phyloP scores from a whole-genome alignment of 176 grass and related monocot species.

The Alloteropsis semialata region DNA sequence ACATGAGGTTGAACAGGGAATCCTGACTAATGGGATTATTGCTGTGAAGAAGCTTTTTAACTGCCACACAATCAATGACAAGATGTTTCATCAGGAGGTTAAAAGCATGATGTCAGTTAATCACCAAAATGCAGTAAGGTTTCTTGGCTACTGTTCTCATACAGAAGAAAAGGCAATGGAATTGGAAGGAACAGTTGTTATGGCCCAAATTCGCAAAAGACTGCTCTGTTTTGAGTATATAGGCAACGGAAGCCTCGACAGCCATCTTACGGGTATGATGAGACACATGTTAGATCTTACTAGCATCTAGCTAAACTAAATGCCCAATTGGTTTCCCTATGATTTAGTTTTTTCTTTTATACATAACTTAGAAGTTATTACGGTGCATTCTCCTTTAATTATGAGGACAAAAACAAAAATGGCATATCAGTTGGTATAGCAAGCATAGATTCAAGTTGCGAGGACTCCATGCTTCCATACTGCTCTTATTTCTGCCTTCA shows the following conservation, averaged over 20 bases:
- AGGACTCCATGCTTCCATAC: too few relatives aligned
- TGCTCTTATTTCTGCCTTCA: not conserved
- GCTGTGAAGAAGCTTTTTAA: slow-evolving; percentile 1
- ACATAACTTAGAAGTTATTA: too few relatives aligned
- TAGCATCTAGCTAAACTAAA: too few relatives aligned
- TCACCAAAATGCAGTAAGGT: not conserved
- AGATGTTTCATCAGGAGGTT: not conserved
- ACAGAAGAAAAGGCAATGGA: not conserved
- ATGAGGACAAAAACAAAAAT: too few relatives aligned
- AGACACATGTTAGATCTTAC: too few relatives aligned
- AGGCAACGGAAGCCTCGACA: not conserved
- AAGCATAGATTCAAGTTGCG: too few relatives aligned
- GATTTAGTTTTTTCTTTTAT: too few relatives aligned
- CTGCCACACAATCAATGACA: not conserved
- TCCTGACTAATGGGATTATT: not conserved
- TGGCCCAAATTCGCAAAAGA: not conserved
- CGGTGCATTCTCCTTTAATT: too few relatives aligned
- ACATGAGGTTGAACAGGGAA: not conserved
- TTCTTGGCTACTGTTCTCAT: slow-evolving; percentile 5
- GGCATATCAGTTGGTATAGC: not conserved
- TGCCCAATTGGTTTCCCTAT: too few relatives aligned
- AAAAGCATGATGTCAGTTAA: not conserved
- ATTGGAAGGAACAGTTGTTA: not conserved
- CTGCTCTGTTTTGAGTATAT: slow-evolving; percentile 16
- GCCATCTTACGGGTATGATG: not conserved